Conservation (phyloP, 2,329 filamentous ascomycete species). For the Fusarium virguliforme region DNA sequence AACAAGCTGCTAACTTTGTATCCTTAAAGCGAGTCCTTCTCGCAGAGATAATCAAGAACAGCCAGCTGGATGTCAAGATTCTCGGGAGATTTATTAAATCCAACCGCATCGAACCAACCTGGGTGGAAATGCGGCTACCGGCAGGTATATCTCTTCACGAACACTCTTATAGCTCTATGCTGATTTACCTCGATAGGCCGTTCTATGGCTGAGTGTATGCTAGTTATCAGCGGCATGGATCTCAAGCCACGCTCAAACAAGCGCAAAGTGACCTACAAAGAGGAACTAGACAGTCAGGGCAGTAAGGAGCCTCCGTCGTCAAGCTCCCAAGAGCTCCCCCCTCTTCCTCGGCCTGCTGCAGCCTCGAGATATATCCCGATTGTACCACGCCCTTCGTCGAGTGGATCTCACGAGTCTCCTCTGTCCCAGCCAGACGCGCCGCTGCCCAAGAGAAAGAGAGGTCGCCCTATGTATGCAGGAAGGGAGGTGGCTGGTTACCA, state of each 20-base stretch:
- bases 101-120: conserved; percentile 61
- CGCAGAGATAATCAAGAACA: conserved; percentile 72
- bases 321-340: conserved; percentile 17
- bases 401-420: conserved; percentile 20
- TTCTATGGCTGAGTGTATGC: conserved; percentile 64
- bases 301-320: conserved; percentile 22
- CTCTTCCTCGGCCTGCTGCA: conserved; percentile 15
- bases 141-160: conserved; percentile 54
- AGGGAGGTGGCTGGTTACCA: conserved; percentile 55
- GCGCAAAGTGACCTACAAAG: conserved; percentile 52
- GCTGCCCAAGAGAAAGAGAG: conserved; percentile 59
- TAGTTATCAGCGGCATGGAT: conserved; percentile 59
- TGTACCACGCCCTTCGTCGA: conserved; percentile 46
- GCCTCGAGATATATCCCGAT: conserved; percentile 31
- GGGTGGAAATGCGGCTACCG: conserved; percentile 66
- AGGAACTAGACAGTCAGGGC: conserved; percentile 53
- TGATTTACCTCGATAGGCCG: conserved; percentile 57
- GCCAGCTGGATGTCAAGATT: conserved; percentile 63
- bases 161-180: not conserved
- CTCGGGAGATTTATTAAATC: conserved; percentile 65
- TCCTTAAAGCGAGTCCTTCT: conserved; percentile 69
- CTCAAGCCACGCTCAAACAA: conserved; percentile 54
- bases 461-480: conserved; percentile 63
- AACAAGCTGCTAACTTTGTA: conserved; percentile 17
- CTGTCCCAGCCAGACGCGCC: conserved; percentile 20